These are phyloP conservation scores for Pseudogymnoascus sp. DNA, from an alignment of 2,329 filamentous ascomycete species.

Conservation along the genomic window DNA sequence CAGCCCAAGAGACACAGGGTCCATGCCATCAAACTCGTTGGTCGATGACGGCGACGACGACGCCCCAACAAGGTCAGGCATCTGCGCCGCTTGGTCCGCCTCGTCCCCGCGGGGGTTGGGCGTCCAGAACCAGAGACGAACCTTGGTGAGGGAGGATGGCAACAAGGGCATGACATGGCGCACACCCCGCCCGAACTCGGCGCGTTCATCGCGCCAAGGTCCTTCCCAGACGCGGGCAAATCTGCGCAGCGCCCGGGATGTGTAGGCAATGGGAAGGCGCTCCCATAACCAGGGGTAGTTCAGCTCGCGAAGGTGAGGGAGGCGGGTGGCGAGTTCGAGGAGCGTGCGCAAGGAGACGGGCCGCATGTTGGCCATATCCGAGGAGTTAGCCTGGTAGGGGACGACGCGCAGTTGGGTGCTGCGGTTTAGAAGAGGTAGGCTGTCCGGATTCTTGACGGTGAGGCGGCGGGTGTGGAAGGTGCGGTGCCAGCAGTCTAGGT, in stretches of 20 bases:
- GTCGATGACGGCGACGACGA: not conserved
- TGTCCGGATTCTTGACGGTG: not conserved
- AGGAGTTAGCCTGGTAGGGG: not conserved
- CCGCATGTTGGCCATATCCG: not conserved
- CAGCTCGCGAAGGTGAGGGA: conserved; percentile 16
- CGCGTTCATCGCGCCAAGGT: conserved; percentile 18
- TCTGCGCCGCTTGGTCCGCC: conserved; percentile 14
- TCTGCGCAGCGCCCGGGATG: conserved; percentile 13
- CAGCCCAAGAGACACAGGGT: conserved; percentile 19
- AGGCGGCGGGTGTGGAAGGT: not conserved
- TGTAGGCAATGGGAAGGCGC: conserved; percentile 16
- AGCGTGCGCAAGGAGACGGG: conserved; percentile 13
- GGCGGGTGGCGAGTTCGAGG: conserved; percentile 14
- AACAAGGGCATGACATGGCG: conserved; percentile 10
- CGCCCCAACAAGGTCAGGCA: conserved; percentile 18
- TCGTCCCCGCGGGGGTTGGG: not conserved
- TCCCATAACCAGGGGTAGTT: conserved; percentile 21
- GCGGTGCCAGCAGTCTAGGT: not conserved
- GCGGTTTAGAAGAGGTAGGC: conserved; percentile 4
- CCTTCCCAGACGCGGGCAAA: conserved; percentile 17
- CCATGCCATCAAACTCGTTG: conserved; percentile 11
- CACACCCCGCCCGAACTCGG: conserved; percentile 17
- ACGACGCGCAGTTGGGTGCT: not conserved
- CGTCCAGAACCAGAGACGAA: conserved; percentile 20
- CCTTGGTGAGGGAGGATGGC: conserved; percentile 14